A percentile compares a stretch with the other conserved stretches of the same genome.
These are phyloP conservation scores for Forsythia suspensa DNA, from an alignment of 257 asterid species.

Conservation along the genomic window DNA sequence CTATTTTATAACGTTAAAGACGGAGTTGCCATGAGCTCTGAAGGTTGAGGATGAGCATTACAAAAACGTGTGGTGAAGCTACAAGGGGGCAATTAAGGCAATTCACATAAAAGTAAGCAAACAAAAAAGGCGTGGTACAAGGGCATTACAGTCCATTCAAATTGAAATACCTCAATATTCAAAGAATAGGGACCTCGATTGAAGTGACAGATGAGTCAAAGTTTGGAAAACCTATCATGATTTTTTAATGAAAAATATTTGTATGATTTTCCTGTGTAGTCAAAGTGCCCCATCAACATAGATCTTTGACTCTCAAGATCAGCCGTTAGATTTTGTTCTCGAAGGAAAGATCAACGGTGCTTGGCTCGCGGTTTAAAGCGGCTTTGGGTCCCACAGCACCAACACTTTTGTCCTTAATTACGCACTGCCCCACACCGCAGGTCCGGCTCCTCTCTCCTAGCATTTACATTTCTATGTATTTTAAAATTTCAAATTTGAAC, in stretches of 20 bases:
- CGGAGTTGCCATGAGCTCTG: too few relatives aligned
- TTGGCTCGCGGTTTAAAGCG: neutral
- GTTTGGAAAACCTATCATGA: slow-evolving; percentile 11
- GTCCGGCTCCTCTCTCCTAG: neutral
- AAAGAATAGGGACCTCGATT: neutral
- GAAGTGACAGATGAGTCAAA: slow-evolving; percentile 17
- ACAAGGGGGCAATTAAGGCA: neutral
- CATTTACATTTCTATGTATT: neutral
- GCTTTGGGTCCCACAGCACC: neutral
- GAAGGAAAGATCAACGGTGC: neutral
- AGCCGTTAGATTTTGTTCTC: neutral
- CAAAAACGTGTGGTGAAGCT: neutral
- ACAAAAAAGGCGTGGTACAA: neutral
- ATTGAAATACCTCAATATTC: neutral
- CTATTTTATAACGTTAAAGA: too few relatives aligned
- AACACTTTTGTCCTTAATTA: neutral
- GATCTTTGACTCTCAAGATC: slow-evolving; percentile 1
- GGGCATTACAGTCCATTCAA: neutral
- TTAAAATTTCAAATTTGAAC: too few relatives aligned
- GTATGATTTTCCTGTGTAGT: neutral
- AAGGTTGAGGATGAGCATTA: too few relatives aligned
- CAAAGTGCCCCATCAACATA: neutral
- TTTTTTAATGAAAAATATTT: neutral
- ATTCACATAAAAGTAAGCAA: neutral
- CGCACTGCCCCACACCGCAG: neutral